Evolutionary conservation across 2,329 filamentous ascomycete genomes (phyloP), one percentile per base, ranked within the genome.

Genomic region (Fusarium oxysporum): DNA sequence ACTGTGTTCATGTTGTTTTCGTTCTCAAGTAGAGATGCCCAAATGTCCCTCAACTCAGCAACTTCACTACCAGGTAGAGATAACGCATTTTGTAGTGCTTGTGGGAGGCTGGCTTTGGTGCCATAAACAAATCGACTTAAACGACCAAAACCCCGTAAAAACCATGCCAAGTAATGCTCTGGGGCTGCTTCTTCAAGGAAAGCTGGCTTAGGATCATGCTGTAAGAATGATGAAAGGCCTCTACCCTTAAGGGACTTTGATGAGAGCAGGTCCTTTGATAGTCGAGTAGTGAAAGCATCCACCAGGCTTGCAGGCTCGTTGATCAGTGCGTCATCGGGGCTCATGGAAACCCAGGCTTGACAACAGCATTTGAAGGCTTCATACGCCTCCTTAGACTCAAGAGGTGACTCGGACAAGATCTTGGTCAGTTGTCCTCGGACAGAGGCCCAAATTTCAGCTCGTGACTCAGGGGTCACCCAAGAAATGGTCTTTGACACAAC

Each of bases 331-430:
- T 79, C 80, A 66, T 85, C 81, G 1, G 82, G 83, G 11, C 77
- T 80, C 76, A 84, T 78, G 1, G 79, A 76, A 8, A 83, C 63
- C 83, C 84, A 85, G 14, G 80, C 74, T 25, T 79, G 75, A 23
- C 79, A 82, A 54, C 81, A 80, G 69, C 82, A 85, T 43, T 81
- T 82, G 65, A 85, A 82, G 2, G 83, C 83, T 51, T 85, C 82
- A 21, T 82, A 83, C 1, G 82, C 80, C 50, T 84, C 81, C 35
- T 77, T 71, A 3, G 79, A 80, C 7, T 78, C 70, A 16, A 85
- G 65, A 1, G 80, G 72, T 2, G 79, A 72, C 48, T 81, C 80
- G 12, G 78, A 73, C 28, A 85, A 58, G 14, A 80, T 78, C 51
- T 80, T 81, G 5, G 74, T 71, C 19, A 84, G 41, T 25, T 78